Base-by-base conservation (phyloP, 176 grass and related monocot species). In the Puccinellia tenuiflora region DNA sequence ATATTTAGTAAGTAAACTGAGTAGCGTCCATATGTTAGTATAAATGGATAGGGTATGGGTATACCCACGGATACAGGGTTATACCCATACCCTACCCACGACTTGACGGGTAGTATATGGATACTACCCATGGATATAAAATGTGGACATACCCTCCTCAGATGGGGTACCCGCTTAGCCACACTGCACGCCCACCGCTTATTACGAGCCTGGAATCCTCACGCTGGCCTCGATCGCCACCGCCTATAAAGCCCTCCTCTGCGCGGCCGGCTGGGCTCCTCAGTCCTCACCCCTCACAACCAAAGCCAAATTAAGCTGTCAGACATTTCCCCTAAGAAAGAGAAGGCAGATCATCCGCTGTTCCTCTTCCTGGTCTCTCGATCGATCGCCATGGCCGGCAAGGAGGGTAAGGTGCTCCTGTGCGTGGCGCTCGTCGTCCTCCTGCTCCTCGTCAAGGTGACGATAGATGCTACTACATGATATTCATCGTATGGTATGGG, bases 361-460 rank as follows among this genome's bases (percentile, higher is more conserved):
- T n/a, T n/a, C n/a, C n/a, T n/a, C n/a, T 29, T 30, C 37, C 76
- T 43, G 15, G 3, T 34, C 9, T 18, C 21, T 35, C 22, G 22
- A 18, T 35, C 22, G 22, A 18, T n/a, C 61, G 12, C 62, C 40
- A 87, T 91, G 89, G 77, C 24, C 28, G 26, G 39, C 53, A 87
- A 81, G 51, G 11, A 77, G 18, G 11, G 20, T 3, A 43, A 39
- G 57, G 7, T 65, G 75, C 18, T 80, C 14, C 9, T 80, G 20
- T 22, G 68, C 46, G 55, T 84, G 43, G 83, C 86, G 2, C 75
- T 92, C 26, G 63, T 92, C 72, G 26, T 85, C 79, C 9, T 92
- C 64, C 12, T 90, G n/a, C 80, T 94, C 78, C 48, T 92, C 73
- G 53, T 88, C 11, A 61, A 92, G 90, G 92, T 94, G 82, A 57